These are phyloP conservation scores for Chaetomium strumarium DNA, from an alignment of 2,329 filamentous ascomycete species.

Conservation along the genomic window DNA sequence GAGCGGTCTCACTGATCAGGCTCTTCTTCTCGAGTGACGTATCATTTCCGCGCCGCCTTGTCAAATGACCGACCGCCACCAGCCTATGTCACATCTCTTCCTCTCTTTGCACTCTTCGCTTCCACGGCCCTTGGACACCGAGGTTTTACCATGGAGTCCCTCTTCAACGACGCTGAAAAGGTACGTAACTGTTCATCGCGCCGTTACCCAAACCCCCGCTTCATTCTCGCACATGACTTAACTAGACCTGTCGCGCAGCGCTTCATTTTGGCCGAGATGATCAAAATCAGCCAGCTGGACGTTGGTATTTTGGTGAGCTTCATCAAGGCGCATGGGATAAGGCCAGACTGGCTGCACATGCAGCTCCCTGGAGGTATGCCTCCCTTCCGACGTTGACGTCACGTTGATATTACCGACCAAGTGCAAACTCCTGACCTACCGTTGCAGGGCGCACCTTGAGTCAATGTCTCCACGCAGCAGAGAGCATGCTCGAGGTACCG, in stretches of 20 bases:
- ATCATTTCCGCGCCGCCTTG: constrained; percentile 18
- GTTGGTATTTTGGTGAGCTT: constrained; percentile 42
- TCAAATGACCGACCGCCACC: constrained; percentile 23
- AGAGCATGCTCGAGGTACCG: constrained; percentile 28
- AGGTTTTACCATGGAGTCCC: constrained; percentile 36
- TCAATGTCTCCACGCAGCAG: constrained; percentile 31
- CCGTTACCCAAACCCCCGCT: constrained; percentile 1
- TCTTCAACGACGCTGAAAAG: constrained; percentile 48
- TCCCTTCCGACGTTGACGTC: background rate
- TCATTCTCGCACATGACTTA: constrained; percentile 6
- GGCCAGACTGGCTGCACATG: constrained; percentile 33
- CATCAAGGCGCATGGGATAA: constrained; percentile 32
- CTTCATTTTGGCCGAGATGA: constrained; percentile 52
- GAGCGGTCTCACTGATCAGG: too few relatives aligned
- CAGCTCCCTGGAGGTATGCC: constrained; percentile 32
- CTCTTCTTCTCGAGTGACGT: constrained; percentile 13
- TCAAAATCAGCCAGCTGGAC: constrained; percentile 50
- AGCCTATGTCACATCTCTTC: constrained; percentile 21
- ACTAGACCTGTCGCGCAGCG: constrained; percentile 35
- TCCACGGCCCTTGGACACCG: constrained; percentile 15
- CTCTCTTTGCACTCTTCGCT: constrained; percentile 14
- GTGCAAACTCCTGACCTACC: constrained; percentile 15
- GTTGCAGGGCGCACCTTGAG: constrained; percentile 32
- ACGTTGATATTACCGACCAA: background rate
- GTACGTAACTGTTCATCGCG: constrained; percentile 31